phyloP scores from a whole-genome alignment of 2,329 filamentous ascomycete genomes.

The Cladophialophora bantiana region DNA sequence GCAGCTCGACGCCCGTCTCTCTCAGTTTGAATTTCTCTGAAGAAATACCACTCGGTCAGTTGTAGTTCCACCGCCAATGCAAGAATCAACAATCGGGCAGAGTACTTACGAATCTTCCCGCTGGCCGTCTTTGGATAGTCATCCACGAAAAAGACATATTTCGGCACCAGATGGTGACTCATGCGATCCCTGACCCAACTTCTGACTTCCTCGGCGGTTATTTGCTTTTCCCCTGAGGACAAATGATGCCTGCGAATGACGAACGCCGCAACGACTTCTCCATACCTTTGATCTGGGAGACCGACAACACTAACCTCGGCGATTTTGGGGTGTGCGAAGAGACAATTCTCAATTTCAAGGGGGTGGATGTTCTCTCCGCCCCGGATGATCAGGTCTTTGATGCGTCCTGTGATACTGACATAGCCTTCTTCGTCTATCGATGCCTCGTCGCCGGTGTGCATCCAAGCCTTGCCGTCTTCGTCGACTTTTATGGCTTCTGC shows the following conservation, averaged over 20 bases:
- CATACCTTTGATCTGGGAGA: constrained; percentile 79
- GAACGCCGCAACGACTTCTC: constrained; percentile 87
- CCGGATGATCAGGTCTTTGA: constrained; percentile 91
- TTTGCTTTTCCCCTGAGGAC: constrained; percentile 55
- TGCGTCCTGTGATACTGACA: constrained; percentile 70
- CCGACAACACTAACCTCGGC: constrained; percentile 83
- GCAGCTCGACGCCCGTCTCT: constrained; percentile 65
- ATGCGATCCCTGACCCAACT: constrained; percentile 75
- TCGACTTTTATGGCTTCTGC: constrained; percentile 65
- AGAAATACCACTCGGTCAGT: background rate
- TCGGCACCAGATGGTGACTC: constrained; percentile 79
- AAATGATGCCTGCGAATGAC: constrained; percentile 62
- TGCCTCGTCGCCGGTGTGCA: constrained; percentile 92
- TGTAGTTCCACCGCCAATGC: background rate
- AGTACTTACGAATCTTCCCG: constrained; percentile 88
- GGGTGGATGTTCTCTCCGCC: constrained; percentile 97
- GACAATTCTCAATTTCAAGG: constrained; percentile 86
- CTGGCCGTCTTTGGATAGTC: constrained; percentile 94
- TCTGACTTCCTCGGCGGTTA: constrained; percentile 68
- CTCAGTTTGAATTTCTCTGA: constrained; percentile 70
- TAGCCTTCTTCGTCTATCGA: constrained; percentile 78
- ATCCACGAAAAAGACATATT: constrained; percentile 84
- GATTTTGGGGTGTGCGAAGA: constrained; percentile 75
- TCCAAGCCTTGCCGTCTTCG: constrained; percentile 70
- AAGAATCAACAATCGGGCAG: background rate